Percentiles rank a stretch among this genome's conserved stretches.
Evolutionary conservation across 108 stramenopile genomes (phyloP).

Genomic region (Stephanodiscus minutulus): DNA sequence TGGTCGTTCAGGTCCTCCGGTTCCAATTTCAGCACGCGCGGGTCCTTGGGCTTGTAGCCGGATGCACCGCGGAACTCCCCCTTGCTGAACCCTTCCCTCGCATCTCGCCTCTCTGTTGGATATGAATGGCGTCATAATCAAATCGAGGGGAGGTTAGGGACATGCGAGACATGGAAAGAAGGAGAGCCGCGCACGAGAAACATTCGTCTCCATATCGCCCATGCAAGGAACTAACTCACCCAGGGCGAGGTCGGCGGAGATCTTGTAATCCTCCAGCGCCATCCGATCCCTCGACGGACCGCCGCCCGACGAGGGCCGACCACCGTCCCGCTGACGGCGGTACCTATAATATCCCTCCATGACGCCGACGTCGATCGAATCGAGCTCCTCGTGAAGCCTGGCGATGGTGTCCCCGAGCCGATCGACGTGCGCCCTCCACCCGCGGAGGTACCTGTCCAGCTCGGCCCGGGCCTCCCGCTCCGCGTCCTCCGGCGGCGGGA

Average conservation of each 20-base stretch:
- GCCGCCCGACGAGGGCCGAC: background rate
- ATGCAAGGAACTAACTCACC: conserved; percentile 11
- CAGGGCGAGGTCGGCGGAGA: conserved; percentile 15
- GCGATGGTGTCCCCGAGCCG: conserved; percentile 31
- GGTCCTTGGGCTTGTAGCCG: conserved; percentile 39
- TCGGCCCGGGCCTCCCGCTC: conserved; percentile 20
- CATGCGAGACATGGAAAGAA: background rate
- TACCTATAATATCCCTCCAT: conserved; percentile 30
- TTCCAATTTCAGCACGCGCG: conserved; percentile 37
- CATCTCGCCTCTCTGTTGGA: conserved; percentile 36
- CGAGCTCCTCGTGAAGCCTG: conserved; percentile 45
- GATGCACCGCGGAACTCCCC: conserved; percentile 34
- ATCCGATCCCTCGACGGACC: conserved; percentile 3
- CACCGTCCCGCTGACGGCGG: conserved; percentile 19
- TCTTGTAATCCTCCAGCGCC: conserved; percentile 15
- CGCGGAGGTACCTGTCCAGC: conserved; percentile 18
- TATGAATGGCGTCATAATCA: background rate
- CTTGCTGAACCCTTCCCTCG: conserved; percentile 29
- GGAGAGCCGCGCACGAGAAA: background rate
- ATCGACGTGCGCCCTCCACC: conserved; percentile 29
- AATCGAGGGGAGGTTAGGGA: background rate
- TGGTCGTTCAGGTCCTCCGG: conserved; percentile 48
- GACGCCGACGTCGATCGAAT: conserved; percentile 17
- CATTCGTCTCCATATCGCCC: background rate
- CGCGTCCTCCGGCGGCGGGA: conserved; percentile 12